Base-by-base conservation (phyloP, 2,329 filamentous ascomycete species). In the Huntiella moniliformis region DNA sequence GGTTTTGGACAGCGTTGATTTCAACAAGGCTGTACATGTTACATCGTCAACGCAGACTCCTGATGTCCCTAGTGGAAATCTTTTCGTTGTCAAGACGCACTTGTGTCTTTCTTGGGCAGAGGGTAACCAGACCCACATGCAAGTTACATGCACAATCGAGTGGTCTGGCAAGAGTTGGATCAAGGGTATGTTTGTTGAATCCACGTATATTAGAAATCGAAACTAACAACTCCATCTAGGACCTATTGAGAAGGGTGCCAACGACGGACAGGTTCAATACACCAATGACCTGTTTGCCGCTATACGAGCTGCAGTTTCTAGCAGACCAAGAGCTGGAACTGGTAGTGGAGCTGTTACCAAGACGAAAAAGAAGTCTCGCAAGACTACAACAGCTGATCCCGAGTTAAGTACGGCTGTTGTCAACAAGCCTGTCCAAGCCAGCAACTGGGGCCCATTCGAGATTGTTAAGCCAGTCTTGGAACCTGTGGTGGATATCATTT, bases 81-180 rank as follows among this genome's bases (percentile, higher is more conserved):
- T 93, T 3, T 98, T 98, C 57, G 73, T 74, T 34, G 82, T 84
- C 39, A 96, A 95, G 63, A 98, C 91, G 3, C 83, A 82, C 54
- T 98, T 96, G 57, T 94, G 92, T 56, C 68, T 98, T 16, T 83
- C 83, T 44, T 98, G 91, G 91, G 86, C 79, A 3, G 77, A 91
- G 43, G 79, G 78, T 51, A 94, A 94, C 56, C 67, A 76, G 35
- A 98, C 92, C 1, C 74, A 86, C 22, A 65, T 98, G 28, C 76
- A 91, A 51, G 80, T 88, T 64, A 95, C 80, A 53, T 95, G 85
- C 59, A 80, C 77, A 2, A 82, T 95, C 38, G 92, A 98, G 57
- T 98, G 92, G 92, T 79, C 80, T 3, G 87, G 87, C 54, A 98
- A 96, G 69, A 95, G 87, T 65, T 98, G 91, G 91, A 66, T 98